These are phyloP conservation scores for Blastobotrys illinoisensis DNA, from an alignment of 1,139 yeast genomes.

Conservation along the genomic window DNA sequence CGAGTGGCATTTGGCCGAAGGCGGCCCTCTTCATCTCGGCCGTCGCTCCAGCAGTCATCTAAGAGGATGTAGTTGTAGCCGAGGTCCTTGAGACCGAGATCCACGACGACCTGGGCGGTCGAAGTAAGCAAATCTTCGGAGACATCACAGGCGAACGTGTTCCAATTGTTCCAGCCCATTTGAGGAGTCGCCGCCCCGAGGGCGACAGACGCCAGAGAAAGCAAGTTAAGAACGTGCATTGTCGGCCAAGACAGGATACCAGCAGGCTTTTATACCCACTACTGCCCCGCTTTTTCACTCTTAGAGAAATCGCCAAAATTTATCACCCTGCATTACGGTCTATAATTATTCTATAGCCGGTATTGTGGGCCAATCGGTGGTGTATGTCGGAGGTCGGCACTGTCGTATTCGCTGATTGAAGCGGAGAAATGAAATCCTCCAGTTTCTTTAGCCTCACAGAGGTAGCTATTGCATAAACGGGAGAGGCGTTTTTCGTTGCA, in stretches of 20 bases:
- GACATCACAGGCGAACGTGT: slow-evolving; percentile 28
- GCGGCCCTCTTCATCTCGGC: slow-evolving; percentile 14
- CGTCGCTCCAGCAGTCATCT: slow-evolving; percentile 31
- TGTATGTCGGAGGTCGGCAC: background rate
- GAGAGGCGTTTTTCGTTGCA: no score
- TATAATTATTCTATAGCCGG: background rate
- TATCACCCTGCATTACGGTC: no score
- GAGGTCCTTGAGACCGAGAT: slow-evolving; percentile 25
- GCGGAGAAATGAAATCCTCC: no score
- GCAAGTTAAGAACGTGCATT: background rate
- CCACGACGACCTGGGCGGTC: slow-evolving; percentile 24
- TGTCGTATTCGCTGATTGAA: background rate
- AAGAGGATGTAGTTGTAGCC: slow-evolving; percentile 31
- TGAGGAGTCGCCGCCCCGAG: slow-evolving; percentile 24
- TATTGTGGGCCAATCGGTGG: no score
- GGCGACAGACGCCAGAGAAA: background rate
- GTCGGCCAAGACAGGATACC: background rate
- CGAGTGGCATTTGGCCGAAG: slow-evolving; percentile 21
- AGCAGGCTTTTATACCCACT: background rate
- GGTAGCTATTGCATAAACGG: no score
- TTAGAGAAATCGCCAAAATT: background rate
- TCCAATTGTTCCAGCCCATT: slow-evolving; percentile 34
- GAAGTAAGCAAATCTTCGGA: slow-evolving; percentile 23
- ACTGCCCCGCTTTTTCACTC: background rate
- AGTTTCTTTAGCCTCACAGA: no score